Base-by-base conservation (phyloP, 2,329 filamentous ascomycete genomes). In the Apiospora malaysiana region DNA sequence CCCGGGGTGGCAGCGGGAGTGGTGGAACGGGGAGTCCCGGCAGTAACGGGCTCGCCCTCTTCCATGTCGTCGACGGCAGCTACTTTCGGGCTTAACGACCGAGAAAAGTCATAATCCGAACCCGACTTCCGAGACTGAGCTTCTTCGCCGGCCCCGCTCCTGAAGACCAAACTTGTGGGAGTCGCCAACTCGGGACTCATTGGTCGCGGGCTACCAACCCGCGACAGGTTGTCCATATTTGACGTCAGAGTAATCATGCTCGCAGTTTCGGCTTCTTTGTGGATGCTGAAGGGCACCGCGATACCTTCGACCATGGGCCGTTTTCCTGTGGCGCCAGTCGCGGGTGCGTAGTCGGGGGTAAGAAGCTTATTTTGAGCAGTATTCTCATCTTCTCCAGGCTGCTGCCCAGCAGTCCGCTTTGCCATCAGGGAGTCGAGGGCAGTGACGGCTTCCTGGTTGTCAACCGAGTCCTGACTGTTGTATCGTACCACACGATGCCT, bases 261-360 rank as follows among this genome's bases (percentile, higher is more conserved):
- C 0, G 91, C 91, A 23, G 89, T 92, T 4, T 89, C 87, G 1
- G 88, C 87, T 25, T 92, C 87, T 74, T 87, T 87, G 69, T 87
- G 87, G 18, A 95, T 79, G 70, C 88, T 92, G 77, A 95, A 95
- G 0, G 93, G 93, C 75, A 93, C 87, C 0, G 93, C 92, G 37
- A 94, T 88, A 0, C 92, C 91, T 25, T 89, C 89, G 7, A 92
- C 84, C 65, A 90, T 90, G 0, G 92, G 91, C 2, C 92, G 84
- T 76, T 91, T 92, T 6, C 88, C 88, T 0, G 86, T 84, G 4
- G 86, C 83, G 0, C 87, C 88, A 0, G 88, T 83, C 73, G 85
- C 80, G 63, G 86, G 81, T 0, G 79, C 76, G 67, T 82, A 83
- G 42, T 83, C 76, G 0, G 84, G 81, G 10, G 84, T 85, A 42